These are phyloP conservation scores for Podospora anserina DNA, from an alignment of 495 filamentous ascomycete genomes.

Conservation along the genomic window DNA sequence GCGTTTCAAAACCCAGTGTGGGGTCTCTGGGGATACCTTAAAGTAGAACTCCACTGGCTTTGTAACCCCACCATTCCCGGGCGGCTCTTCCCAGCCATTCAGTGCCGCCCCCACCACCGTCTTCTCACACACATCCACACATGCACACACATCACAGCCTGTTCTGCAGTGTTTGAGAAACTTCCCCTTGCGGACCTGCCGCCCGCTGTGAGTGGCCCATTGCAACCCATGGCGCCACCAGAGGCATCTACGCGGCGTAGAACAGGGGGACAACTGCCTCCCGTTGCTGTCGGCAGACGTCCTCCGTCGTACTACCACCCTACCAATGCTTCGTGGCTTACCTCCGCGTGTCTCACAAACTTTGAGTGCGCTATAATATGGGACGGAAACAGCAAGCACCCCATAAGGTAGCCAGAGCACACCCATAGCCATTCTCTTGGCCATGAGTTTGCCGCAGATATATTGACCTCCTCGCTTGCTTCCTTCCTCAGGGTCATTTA, in stretches of 20 bases:
- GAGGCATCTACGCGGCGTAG: slow-evolving; percentile 1
- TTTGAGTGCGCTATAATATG: not conserved
- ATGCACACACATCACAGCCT: not conserved
- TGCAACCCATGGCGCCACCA: slow-evolving; percentile 3
- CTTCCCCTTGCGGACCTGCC: slow-evolving; percentile 18
- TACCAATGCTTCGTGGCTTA: not conserved
- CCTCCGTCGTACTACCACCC: not conserved
- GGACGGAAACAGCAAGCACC: too few species aligned
- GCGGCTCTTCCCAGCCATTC: slow-evolving; percentile 7
- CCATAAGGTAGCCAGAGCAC: too few species aligned
- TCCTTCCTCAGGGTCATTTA: not conserved
- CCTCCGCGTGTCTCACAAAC: too few species aligned
- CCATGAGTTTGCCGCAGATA: not conserved
- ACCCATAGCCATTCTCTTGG: too few species aligned
- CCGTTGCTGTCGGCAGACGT: not conserved
- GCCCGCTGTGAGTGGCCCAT: slow-evolving; percentile 18
- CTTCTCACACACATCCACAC: not conserved
- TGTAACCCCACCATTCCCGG: not conserved
- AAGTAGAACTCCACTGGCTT: too few species aligned
- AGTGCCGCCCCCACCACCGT: slow-evolving; percentile 8
- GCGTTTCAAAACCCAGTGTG: slow-evolving; percentile 25
- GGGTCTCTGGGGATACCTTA: not conserved
- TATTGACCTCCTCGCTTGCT: not conserved
- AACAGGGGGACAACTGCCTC: slow-evolving; percentile 1
- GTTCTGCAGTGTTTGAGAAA: slow-evolving; percentile 18